A percentile compares a stretch with the other conserved stretches of the same genome.
These are phyloP conservation scores for Rosa multiflora DNA, from an alignment of 306 rosid species.

Conservation along the genomic window DNA sequence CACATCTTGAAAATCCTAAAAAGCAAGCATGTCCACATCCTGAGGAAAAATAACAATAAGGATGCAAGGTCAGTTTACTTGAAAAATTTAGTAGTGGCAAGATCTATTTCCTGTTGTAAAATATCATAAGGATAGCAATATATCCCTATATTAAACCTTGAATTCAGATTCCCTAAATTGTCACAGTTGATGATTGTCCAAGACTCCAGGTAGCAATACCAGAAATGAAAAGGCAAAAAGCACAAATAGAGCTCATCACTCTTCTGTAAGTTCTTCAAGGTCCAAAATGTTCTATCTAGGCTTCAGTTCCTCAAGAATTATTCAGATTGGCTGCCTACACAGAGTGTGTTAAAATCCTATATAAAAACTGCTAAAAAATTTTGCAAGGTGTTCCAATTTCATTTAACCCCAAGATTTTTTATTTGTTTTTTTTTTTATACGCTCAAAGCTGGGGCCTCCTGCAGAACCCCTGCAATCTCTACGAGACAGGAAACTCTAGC, in stretches of 20 bases:
- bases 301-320: neutral
- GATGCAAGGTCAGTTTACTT: neutral
- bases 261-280: neutral
- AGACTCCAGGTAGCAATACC: neutral
- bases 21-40: conserved; percentile 93
- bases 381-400: neutral
- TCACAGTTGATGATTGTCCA: neutral
- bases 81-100: neutral
- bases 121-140: neutral
- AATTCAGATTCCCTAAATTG: neutral
- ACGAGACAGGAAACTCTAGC: neutral
- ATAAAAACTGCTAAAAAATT: neutral
- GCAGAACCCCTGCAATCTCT: neutral
- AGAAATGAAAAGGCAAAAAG: neutral
- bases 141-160: neutral
- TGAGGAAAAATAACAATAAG: conserved; percentile 33
- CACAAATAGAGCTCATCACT: neutral
- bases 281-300: neutral
- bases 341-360: neutral
- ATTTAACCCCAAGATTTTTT: neutral
- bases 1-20: conserved; percentile 66
- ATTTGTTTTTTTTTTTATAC: neutral
- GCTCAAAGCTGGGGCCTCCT: neutral
- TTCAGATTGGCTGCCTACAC: neutral
- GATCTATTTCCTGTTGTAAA: neutral